Evolutionary conservation across 2,329 filamentous ascomycete species (phyloP).

Genomic region (Sarocladium oryzae): DNA sequence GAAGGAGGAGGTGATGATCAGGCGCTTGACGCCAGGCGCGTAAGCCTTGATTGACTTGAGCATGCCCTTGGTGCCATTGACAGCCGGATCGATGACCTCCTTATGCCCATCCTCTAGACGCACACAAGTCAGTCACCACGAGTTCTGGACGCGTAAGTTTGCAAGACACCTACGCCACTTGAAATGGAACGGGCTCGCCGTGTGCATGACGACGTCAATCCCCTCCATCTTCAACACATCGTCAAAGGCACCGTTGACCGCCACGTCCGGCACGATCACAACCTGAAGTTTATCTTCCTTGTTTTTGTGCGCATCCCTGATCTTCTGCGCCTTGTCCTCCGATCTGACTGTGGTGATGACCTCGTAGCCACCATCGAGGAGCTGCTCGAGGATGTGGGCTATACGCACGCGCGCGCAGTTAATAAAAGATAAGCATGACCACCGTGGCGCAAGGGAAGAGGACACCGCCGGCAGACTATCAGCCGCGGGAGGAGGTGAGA

Average conservation of each 20-base stretch:
- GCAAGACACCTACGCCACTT: constrained; percentile 38
- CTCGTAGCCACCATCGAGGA: constrained; percentile 42
- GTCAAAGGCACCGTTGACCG: constrained; percentile 66
- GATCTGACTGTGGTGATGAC: constrained; percentile 52
- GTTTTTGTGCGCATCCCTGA: constrained; percentile 41
- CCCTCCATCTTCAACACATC: constrained; percentile 45
- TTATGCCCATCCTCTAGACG: constrained; percentile 28
- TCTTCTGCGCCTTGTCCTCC: constrained; percentile 45
- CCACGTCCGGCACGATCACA: constrained; percentile 71
- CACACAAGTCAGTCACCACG: not conserved
- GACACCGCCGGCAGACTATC: too few relatives aligned
- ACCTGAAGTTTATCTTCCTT: constrained; percentile 38
- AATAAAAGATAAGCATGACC: not conserved
- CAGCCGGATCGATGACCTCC: constrained; percentile 45
- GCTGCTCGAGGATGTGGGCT: constrained; percentile 50
- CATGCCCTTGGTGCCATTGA: constrained; percentile 55
- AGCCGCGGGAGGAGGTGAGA: too few relatives aligned
- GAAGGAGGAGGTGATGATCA: constrained; percentile 50
- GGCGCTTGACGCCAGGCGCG: constrained; percentile 53
- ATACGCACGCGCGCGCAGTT: not conserved
- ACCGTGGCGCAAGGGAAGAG: too few relatives aligned
- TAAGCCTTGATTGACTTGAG: constrained; percentile 57
- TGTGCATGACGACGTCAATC: constrained; percentile 52
- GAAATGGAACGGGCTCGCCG: constrained; percentile 54
- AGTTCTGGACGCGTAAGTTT: too few relatives aligned